Percentiles rank a stretch among this genome's conserved stretches.
Conservation (phyloP, 1,284 basidiomycete genomes). For the Cryptococcus sp. region DNA sequence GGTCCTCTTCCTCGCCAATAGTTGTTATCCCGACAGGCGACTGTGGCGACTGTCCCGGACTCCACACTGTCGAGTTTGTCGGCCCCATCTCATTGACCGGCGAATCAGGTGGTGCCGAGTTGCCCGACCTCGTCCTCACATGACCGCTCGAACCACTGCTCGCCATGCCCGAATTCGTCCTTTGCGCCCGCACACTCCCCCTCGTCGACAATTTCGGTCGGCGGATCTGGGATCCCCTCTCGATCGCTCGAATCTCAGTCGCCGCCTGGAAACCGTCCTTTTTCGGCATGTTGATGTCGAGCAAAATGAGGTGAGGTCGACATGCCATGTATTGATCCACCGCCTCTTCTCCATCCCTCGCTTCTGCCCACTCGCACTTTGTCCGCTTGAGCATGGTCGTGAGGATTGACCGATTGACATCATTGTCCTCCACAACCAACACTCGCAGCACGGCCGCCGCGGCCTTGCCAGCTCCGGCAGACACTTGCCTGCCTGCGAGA, state of each 20-base stretch:
- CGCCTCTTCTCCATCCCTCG: constrained; percentile 27
- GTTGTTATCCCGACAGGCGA: too few relatives aligned
- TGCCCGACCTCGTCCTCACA: too few relatives aligned
- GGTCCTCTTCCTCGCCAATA: too few relatives aligned
- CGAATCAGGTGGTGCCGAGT: too few relatives aligned
- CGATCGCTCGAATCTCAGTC: constrained; percentile 21
- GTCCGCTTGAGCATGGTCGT: neutral
- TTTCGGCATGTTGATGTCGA: constrained; percentile 34
- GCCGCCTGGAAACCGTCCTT: constrained; percentile 33
- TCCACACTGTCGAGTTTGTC: too few relatives aligned
- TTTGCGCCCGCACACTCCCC: neutral
- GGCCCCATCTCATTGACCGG: too few relatives aligned
- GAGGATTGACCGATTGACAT: constrained; percentile 18
- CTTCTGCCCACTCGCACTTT: constrained; percentile 22
- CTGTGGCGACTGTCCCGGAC: too few relatives aligned
- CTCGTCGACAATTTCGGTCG: neutral
- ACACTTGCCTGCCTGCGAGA: neutral
- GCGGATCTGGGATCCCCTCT: constrained; percentile 7
- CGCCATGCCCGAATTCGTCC: neutral
- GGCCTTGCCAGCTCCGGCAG: neutral
- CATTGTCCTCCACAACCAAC: constrained; percentile 32
- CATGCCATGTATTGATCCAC: constrained; percentile 19
- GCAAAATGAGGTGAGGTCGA: constrained; percentile 23
- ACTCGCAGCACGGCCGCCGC: constrained; percentile 7
- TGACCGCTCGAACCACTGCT: too few relatives aligned